A percentile compares a stretch with the other conserved stretches of the same genome.
Evolutionary conservation across 225 moss, liverwort and hornwort species (phyloP).

Genomic region (Climacium dendroides): DNA sequence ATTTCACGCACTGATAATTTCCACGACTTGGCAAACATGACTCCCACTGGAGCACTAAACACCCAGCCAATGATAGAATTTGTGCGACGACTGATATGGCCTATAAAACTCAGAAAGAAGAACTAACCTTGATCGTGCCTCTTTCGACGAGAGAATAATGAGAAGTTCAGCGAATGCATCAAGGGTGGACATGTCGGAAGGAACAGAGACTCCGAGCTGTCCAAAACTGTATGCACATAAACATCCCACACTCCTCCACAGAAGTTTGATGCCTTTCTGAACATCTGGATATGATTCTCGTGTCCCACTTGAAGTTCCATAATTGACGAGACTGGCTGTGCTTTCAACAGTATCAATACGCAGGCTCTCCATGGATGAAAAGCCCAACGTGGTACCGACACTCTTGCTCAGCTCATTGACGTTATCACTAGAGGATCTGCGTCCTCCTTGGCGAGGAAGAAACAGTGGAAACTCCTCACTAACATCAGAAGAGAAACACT

Average conservation of each 20-base stretch:
- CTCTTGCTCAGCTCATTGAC: conserved; percentile 41
- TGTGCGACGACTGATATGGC: background rate
- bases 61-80: background rate
- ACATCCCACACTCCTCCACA: conserved; percentile 71
- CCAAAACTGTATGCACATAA: conserved; percentile 71
- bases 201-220: conserved; percentile 53
- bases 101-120: background rate
- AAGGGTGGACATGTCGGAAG: conserved; percentile 74
- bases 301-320: conserved; percentile 32
- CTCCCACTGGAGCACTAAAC: background rate
- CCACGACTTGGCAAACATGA: background rate
- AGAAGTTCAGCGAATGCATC: conserved; percentile 92
- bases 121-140: conserved; percentile 61
- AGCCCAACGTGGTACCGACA: conserved; percentile 48
- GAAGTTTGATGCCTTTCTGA: conserved; percentile 65
- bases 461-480: conserved; percentile 96
- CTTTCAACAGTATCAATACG: conserved; percentile 50
- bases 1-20: background rate
- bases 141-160: conserved; percentile 54
- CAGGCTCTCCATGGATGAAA: conserved; percentile 73
- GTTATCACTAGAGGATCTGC: conserved; percentile 35
- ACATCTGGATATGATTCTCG: conserved; percentile 65
- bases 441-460: conserved; percentile 70
- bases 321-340: conserved; percentile 52
- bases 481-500: background rate